These are phyloP conservation scores for Penicillium simplicissimum DNA, from an alignment of 495 filamentous ascomycete genomes.

Conservation along the genomic window DNA sequence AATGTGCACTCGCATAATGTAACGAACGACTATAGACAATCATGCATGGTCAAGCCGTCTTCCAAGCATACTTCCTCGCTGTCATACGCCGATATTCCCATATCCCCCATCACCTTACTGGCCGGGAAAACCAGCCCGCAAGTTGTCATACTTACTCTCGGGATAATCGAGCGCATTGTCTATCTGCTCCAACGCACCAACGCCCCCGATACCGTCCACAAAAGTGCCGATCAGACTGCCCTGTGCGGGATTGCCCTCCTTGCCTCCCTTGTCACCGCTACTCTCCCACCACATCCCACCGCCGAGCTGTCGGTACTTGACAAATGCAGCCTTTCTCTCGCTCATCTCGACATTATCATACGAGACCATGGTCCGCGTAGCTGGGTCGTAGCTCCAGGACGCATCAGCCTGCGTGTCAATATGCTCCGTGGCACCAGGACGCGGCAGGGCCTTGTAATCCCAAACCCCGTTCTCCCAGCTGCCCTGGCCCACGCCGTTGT, in stretches of 20 bases:
- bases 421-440: constrained; percentile 41
- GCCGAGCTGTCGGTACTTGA: constrained; percentile 64
- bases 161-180: constrained; percentile 72
- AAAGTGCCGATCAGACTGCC: constrained; percentile 64
- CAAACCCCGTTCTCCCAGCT: constrained; percentile 80
- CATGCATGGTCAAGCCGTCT: background rate
- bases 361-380: constrained; percentile 63
- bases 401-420: constrained; percentile 50
- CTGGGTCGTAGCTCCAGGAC: constrained; percentile 70
- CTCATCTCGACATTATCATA: constrained; percentile 72
- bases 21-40: background rate
- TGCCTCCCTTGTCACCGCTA: constrained; percentile 67
- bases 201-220: constrained; percentile 53
- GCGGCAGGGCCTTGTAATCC: constrained; percentile 71
- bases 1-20: background rate
- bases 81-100: background rate
- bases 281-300: constrained; percentile 97
- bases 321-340: constrained; percentile 64
- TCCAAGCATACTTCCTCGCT: background rate
- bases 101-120: constrained; percentile 5
- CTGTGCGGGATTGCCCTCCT: constrained; percentile 41
- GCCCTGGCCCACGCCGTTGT: constrained; percentile 64
- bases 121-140: constrained; percentile 50
- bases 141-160: constrained; percentile 77
- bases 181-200: constrained; percentile 53